Base-by-base conservation (phyloP, 768 basidiomycete species). In the Thelephora ganbajun region DNA sequence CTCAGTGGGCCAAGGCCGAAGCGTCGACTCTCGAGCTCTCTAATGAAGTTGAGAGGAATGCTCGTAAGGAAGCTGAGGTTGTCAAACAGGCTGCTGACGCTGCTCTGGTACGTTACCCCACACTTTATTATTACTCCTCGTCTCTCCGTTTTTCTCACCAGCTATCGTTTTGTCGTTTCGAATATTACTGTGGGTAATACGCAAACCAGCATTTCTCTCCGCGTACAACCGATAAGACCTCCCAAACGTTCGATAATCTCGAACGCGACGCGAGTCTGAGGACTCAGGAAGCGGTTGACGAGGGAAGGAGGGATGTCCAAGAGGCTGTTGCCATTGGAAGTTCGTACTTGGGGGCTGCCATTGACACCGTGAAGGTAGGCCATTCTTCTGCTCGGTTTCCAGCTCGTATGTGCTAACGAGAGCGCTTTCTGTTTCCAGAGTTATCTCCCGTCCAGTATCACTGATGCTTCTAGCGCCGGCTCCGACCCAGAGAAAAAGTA, bases 31-130 rank as follows among this genome's bases (percentile, higher is more conserved):
- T 61, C 16, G 36, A 51, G 22, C 60, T 67, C 11, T 70, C 73
- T 2, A 61, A 59, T 11, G 58, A 77, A 54, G 66, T 79, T 6
- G 70, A 70, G 49, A 57, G 58, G 45, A 76, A 75, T 49, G 75
- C 72, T 0, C 63, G 68, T 26, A 60, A 66, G 6, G 65, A 64
- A 1, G 65, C 71, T 35, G 61, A 65, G 7, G 77, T 61, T 3
- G 80, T 77, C 0, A 55, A 64, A 30, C 63, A 79, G 43, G 76
- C 74, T 4, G 79, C 79, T 11, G 61, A 60, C 1, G 59, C 67
- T 20, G 79, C 79, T 2, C 70, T 73, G 63, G 78, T 78, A 46
- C 20, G 66, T 53, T 9, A n/a, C n/a, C n/a, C n/a, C n/a, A n/a
- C n/a, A n/a, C n/a, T n/a, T n/a, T 13, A 2, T 35, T 9, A 36